A percentile compares a stretch with the other conserved stretches of the same genome.
These are phyloP conservation scores for Podaxis carcinomalis DNA, from an alignment of 768 basidiomycete species.

Conservation along the genomic window DNA sequence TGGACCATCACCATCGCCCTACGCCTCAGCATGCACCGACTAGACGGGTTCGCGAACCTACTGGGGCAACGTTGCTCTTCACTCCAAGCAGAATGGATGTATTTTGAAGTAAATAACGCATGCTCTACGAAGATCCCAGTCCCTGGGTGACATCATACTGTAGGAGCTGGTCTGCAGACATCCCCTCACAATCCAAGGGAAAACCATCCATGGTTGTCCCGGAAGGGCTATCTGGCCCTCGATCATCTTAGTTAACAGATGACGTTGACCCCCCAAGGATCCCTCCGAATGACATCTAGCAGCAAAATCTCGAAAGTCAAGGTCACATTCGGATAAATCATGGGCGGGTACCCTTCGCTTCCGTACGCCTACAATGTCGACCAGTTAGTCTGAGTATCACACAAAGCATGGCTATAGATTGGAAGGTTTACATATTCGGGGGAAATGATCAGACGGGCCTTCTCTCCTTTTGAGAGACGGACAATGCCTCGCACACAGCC, in stretches of 20 bases:
- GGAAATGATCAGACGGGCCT: slow-evolving; percentile 59
- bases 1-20: too few relatives aligned
- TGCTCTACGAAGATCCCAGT: too few relatives aligned
- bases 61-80: not conserved
- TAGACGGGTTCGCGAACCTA: not conserved
- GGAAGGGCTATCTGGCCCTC: not conserved
- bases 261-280: not conserved
- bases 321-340: slow-evolving; percentile 73
- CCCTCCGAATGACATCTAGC: slow-evolving; percentile 50
- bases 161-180: too few relatives aligned
- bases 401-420: not conserved
- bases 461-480: slow-evolving; percentile 72
- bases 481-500: slow-evolving; percentile 52
- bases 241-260: not conserved
- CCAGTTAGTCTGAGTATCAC: not conserved
- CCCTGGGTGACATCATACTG: too few relatives aligned
- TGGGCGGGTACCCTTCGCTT: slow-evolving; percentile 68
- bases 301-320: slow-evolving; percentile 84
- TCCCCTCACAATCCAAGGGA: too few relatives aligned
- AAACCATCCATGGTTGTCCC: not conserved
- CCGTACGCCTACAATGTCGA: slow-evolving; percentile 58
- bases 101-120: too few relatives aligned
- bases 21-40: not conserved
- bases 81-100: too few relatives aligned
- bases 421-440: slow-evolving; percentile 66